Evolutionary conservation across 352 stramenopile species (phyloP), one percentile per base, ranked within the genome.

Genomic region (Phytophthora capsici): DNA sequence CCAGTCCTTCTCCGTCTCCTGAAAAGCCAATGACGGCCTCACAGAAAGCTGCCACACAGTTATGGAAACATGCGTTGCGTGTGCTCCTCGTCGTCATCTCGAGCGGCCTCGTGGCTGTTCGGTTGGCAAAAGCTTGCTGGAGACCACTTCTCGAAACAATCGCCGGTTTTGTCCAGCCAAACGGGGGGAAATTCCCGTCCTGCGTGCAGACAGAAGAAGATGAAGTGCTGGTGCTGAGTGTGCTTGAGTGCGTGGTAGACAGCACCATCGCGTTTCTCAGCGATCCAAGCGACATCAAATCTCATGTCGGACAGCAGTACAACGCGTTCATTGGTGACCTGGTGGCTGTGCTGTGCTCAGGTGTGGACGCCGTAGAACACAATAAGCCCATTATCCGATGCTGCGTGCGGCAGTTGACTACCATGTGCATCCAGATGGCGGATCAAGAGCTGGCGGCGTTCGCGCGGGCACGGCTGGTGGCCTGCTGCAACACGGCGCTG

Each of bases 1-100:
- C 60, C 20, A 64, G 22, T 25, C 17, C 51, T 25, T 63, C 56
- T 6, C 44, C 57, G 0, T 71, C 57, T n/a, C 52, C 60, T 2
- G 73, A 69, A 22, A 89, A 84, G 22, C 69, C 74, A 17, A 54
- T 74, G 25, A 79, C 82, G 13, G 77, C 81, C 2, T 73, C 79
- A 1, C 79, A 93, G 51, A 93, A 93, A 65, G 86, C 86, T 1
- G 73, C 78, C 10, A 73, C 79, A 1, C 76, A 91, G 52, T 69
- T 92, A 36, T 95, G 88, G 88, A 93, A 91, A 41, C 75, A 93
- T 22, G 88, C 88, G 9, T 57, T 94, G 23, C 77, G 76, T 7
- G 83, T 92, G 9, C 69, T 95, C 16, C 56, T 92, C 20, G 84
- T 90, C 19, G 58, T 95, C 3, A 89, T 90, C 6, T 90, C 82